phyloP scores from a whole-genome alignment of 1,284 basidiomycete species.

The Irpex rosettiformis region DNA sequence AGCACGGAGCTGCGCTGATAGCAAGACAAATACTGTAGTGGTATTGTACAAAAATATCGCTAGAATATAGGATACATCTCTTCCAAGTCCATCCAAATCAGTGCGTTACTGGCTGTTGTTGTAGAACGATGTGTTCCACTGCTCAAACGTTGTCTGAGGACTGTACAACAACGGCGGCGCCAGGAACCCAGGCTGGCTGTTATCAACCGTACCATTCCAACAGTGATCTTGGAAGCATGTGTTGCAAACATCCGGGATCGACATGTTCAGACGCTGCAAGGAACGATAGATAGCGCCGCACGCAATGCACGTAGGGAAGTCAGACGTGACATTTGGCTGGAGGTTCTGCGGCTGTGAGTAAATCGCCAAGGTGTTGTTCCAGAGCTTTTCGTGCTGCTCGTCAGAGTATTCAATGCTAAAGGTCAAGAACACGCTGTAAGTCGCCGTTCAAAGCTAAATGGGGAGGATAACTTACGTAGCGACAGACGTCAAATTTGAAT shows the following conservation, averaged over 20 bases:
- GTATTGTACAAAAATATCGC: neutral
- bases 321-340: neutral
- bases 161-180: neutral
- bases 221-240: neutral
- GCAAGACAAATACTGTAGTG: neutral
- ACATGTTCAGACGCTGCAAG: neutral
- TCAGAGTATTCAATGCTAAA: neutral
- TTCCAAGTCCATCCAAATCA: no score
- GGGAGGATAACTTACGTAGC: neutral
- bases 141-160: neutral
- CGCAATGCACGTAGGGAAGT: neutral
- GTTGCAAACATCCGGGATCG: neutral
- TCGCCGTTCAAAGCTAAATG: neutral
- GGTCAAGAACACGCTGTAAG: neutral
- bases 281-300: neutral
- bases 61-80: no score
- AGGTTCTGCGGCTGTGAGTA: neutral
- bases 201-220: neutral
- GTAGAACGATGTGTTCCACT: neutral
- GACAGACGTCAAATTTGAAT: neutral
- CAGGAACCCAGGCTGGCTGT: neutral
- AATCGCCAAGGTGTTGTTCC: neutral
- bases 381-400: neutral
- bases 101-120: neutral
- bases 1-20: neutral